Conservation (phyloP, 1,139 yeast species). For the Barnettozyma hawaiiensis region DNA sequence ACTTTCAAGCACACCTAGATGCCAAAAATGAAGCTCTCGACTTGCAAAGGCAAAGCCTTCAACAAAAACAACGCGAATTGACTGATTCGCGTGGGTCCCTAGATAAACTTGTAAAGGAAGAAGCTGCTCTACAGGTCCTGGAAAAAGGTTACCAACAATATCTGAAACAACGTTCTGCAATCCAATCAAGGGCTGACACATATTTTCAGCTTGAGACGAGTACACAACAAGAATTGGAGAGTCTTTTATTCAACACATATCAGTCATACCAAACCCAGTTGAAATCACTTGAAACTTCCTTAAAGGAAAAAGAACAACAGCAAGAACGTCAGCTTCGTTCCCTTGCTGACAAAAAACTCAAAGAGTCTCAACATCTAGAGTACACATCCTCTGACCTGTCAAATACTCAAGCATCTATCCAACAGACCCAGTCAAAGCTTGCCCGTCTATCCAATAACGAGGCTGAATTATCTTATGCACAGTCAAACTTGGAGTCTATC, state of each 20-base stretch:
- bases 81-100: conserved; percentile 31
- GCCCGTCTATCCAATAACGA: conserved; percentile 37
- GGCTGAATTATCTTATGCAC: conserved; percentile 36
- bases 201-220: background rate
- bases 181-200: conserved; percentile 12
- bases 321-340: conserved; percentile 25
- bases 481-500: conserved; percentile 31
- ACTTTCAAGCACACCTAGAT: conserved; percentile 46
- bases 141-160: conserved; percentile 35
- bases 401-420: conserved; percentile 30
- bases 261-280: conserved; percentile 5
- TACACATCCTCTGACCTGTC: conserved; percentile 36
- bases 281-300: conserved; percentile 14
- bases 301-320: conserved; percentile 20
- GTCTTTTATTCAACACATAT: conserved; percentile 13
- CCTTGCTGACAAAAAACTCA: conserved; percentile 34
- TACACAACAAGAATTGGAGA: conserved; percentile 25
- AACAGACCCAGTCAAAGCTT: conserved; percentile 34
- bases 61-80: conserved; percentile 22
- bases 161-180: conserved; percentile 21
- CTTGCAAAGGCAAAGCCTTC: conserved; percentile 22
- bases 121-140: conserved; percentile 55
- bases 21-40: conserved; percentile 33
- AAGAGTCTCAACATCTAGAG: conserved; percentile 38
- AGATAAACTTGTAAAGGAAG: conserved; percentile 41